Conservation (phyloP, 192 early-diverging fungal species). For the Backusella luteola region DNA sequence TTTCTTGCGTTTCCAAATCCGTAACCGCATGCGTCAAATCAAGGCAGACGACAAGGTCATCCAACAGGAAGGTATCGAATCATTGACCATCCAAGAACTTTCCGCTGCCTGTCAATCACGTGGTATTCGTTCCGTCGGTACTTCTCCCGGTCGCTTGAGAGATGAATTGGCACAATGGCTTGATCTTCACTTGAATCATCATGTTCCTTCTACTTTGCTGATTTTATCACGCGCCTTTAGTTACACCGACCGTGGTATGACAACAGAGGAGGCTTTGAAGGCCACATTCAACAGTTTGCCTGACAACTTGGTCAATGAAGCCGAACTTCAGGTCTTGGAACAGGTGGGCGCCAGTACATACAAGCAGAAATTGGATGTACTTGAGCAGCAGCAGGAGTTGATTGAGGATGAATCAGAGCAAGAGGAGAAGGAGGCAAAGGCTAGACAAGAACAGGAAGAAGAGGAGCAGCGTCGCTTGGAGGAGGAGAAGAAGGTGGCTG, state of each 20-base stretch:
- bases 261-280: conserved; percentile 79
- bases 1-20: conserved; percentile 90
- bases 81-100: conserved; percentile 83
- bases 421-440: conserved; percentile 69
- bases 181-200: conserved; percentile 88
- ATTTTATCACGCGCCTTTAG: conserved; percentile 89
- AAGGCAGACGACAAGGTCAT: conserved; percentile 89
- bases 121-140: conserved; percentile 87
- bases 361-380: conserved; percentile 90
- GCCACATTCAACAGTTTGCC: conserved; percentile 90
- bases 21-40: conserved; percentile 82
- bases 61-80: conserved; percentile 82
- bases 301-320: conserved; percentile 86
- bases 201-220: conserved; percentile 87
- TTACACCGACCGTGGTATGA: conserved; percentile 55
- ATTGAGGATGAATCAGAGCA: conserved; percentile 94
- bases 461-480: conserved; percentile 10
- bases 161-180: conserved; percentile 92
- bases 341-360: conserved; percentile 86
- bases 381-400: conserved; percentile 95
- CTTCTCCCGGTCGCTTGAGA: conserved; percentile 85
- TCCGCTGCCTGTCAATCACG: conserved; percentile 85
- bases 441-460: conserved; percentile 45
- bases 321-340: conserved; percentile 85
- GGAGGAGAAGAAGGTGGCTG: conserved; percentile 9